Conservation (phyloP, 768 basidiomycete species). For the Auricularia heimuer region DNA sequence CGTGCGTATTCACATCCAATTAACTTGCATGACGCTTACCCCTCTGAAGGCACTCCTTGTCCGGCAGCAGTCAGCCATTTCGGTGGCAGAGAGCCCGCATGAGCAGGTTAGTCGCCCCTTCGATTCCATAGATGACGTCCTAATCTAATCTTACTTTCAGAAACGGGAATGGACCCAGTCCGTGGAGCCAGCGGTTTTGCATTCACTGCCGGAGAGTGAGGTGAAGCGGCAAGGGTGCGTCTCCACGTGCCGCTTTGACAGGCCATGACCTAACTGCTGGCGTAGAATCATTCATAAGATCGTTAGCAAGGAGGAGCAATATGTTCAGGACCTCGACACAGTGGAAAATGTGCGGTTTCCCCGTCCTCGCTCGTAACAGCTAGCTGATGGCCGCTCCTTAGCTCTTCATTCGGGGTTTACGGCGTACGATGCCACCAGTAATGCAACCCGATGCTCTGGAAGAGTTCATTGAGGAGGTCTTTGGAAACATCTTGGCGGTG, state of each 20-base stretch:
- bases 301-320: conserved; percentile 30
- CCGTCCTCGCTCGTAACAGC: background rate
- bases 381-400: background rate
- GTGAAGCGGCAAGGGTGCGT: conserved; percentile 66
- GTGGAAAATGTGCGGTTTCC: conserved; percentile 10
- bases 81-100: background rate
- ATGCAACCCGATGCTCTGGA: conserved; percentile 25
- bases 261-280: background rate
- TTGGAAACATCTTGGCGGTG: conserved; percentile 31
- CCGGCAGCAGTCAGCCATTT: background rate
- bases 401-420: conserved; percentile 29
- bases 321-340: conserved; percentile 30
- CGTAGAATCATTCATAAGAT: conserved; percentile 30
- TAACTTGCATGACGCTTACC: background rate
- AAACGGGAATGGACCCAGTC: conserved; percentile 42
- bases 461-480: conserved; percentile 30
- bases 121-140: background rate
- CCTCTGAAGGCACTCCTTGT: background rate
- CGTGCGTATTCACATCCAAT: conserved; percentile 11
- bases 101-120: background rate
- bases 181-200: conserved; percentile 39
- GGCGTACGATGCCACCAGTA: conserved; percentile 26
- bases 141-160: conserved; percentile 13
- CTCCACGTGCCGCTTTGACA: background rate
- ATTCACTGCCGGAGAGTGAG: conserved; percentile 62